Base-by-base conservation (phyloP, 441 rosid species). In the Rhodomyrtus psidioides region DNA sequence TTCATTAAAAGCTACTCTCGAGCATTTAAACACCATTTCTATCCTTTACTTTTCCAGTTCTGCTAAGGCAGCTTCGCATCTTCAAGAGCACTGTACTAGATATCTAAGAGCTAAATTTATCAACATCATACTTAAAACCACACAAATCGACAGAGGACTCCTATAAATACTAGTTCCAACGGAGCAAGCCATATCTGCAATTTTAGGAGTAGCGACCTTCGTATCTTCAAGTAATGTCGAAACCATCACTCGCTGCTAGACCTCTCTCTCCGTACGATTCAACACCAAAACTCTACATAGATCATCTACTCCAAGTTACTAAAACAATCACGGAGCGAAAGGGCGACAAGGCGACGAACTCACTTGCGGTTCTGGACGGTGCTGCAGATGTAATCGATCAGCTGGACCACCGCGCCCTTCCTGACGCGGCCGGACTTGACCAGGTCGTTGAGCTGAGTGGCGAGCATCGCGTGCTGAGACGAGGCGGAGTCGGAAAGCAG, bases 351-450 rank as follows among this genome's bases (percentile, higher is more conserved):
- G 13, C 9, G 8, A 34, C 30, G 2, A 84, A 82, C 91, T 86
- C 85, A 94, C 97, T 91, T 94, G 94, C 96, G 96, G 55, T 91
- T 93, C 86, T 89, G 96, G 76, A 93, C 92, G 39, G 91, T 87
- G 91, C 94, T 94, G 92, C 98, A 95, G 84, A 95, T 93, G 89
- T 94, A 95, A 87, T 95, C 99, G 55, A 94, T 91, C 59, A 96
- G 89, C 91, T 95, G 98, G 88, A 96, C 89, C 30, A 96, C 92
- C 28, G 98, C 95, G 82, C 97, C 97, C 82, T 89, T 93, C 90
- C 86, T 91, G 91, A 94, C 92, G 9, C 83, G 88, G 76, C 92
- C 94, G 42, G 87, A 85, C 88, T 89, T 94, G 91, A 96, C 93
- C 51, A 88, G 93, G 87, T 94, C 97, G 86, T 93, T 96, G 62